Base-by-base conservation (phyloP, 257 asterid genomes). In the Nyctanthes arbortristis region DNA sequence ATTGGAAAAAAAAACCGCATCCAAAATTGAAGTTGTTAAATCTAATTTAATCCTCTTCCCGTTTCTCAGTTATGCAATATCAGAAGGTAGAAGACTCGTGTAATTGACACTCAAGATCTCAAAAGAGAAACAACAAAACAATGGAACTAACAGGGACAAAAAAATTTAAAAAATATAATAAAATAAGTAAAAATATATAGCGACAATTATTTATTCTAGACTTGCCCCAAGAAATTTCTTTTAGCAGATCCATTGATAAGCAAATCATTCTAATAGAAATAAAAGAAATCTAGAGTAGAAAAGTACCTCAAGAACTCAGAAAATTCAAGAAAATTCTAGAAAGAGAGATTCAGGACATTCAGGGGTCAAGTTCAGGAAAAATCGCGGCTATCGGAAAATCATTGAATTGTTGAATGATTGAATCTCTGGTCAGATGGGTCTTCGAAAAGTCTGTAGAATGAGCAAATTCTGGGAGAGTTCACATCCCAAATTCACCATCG, bases 221-320 rank as follows among this genome's bases (percentile, higher is more conserved):
- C 58, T 27, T 30, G 29, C n/a, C 70, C 24, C 45, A 55, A 14
- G n/a, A 65, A 73, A 14, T 16, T 37, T 40, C 29, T 65, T 37
- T 52, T 13, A 8, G 30, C 16, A 52, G 58, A 52, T 52, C 58
- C 58, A 49, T 7, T 40, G 69, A 43, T 13, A 55, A 29, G 24
- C 2, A 16, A 37, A 63, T 39, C 34, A 35, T 1, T 31, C 54
- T 61, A 54, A 66, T n/a, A 5, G 61, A 73, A 65, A 43, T 13
- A 73, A 65, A n/a, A 39, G 32, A 9, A 49, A 6, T 32, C 27
- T 32, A 68, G 71, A 4, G 25, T 61, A 64, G 73, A 68, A 52
- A 64, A 65, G 9, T 73, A 76, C 77, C 81, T 72, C 68, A 64
- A 65, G 55, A 37, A 4, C 73, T 43, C 28, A 34, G 61, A 66